These are phyloP conservation scores for Parietaria judaica DNA, from an alignment of 306 rosid species.

Conservation along the genomic window DNA sequence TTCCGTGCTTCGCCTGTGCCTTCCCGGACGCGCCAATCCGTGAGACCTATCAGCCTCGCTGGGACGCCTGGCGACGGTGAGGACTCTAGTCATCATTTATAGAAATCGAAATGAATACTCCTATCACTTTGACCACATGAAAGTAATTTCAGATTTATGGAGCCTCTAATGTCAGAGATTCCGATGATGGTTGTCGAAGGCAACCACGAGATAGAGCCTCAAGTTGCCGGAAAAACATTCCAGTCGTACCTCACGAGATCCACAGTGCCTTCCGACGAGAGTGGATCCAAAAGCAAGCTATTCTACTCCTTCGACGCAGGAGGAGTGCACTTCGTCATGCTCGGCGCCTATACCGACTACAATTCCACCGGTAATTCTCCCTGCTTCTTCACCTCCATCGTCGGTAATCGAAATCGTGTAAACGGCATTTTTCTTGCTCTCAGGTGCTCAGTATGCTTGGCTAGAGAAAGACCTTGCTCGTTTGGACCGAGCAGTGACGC, in stretches of 20 bases:
- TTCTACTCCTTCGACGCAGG: constrained; percentile 83
- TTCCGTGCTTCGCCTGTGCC: constrained; percentile 64
- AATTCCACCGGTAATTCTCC: constrained; percentile 49
- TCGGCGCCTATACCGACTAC: constrained; percentile 83
- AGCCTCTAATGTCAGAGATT: constrained; percentile 59
- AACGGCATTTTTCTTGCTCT: constrained; percentile 8
- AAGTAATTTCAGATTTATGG: constrained; percentile 61
- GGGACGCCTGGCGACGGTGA: constrained; percentile 99
- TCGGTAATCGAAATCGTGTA: not conserved
- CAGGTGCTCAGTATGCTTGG: constrained; percentile 85
- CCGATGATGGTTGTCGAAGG: constrained; percentile 95
- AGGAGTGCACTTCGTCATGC: constrained; percentile 79
- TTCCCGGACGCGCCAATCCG: constrained; percentile 86
- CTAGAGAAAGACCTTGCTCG: constrained; percentile 47
- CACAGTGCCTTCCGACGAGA: constrained; percentile 65
- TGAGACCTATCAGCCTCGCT: constrained; percentile 90
- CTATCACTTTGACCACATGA: not conserved
- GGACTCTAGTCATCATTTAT: not conserved
- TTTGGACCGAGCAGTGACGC: constrained; percentile 54
- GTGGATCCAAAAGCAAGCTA: constrained; percentile 67
- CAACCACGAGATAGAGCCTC: constrained; percentile 97
- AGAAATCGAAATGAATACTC: too few species aligned
- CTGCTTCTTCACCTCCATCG: not conserved
- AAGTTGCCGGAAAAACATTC: constrained; percentile 59
- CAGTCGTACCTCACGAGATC: constrained; percentile 65